Conservation (phyloP, 2,329 filamentous ascomycete species). For the Diaporthe capsici region DNA sequence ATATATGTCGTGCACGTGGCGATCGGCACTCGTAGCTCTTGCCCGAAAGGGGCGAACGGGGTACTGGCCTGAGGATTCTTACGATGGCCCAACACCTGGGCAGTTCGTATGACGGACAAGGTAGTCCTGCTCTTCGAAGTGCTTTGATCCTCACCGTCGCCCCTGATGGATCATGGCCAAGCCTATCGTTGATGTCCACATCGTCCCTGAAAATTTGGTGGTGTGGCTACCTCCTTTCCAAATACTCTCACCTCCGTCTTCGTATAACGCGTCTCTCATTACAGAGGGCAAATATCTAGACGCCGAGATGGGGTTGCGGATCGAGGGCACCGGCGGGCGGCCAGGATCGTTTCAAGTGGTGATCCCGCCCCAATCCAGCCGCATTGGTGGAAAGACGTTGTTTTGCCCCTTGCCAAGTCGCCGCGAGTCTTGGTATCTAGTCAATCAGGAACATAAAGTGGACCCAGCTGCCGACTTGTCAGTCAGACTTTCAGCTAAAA, state of each 20-base stretch:
- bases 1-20: constrained; percentile 10
- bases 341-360: constrained; percentile 13
- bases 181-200: not conserved
- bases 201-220: not conserved
- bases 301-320: constrained; percentile 20
- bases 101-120: not conserved
- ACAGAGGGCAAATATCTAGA: not conserved
- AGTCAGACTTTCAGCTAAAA: not conserved
- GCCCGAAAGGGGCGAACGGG: not conserved
- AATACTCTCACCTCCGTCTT: not conserved
- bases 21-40: not conserved
- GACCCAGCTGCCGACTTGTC: not conserved
- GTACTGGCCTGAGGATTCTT: not conserved
- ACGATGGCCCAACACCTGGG: not conserved
- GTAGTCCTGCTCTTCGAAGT: too few species aligned
- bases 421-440: constrained; percentile 14
- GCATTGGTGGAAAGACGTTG: constrained; percentile 28
- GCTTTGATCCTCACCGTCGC: not conserved
- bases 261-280: not conserved
- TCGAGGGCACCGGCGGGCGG: not conserved
- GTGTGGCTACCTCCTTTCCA: not conserved
- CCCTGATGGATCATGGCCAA: not conserved
- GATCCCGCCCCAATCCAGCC: constrained; percentile 13
- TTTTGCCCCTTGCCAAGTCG: constrained; percentile 32
- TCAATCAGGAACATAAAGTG: constrained; percentile 31